Evolutionary conservation across 306 rosid genomes (phyloP).

Genomic region (Lathyrus oleraceus): DNA sequence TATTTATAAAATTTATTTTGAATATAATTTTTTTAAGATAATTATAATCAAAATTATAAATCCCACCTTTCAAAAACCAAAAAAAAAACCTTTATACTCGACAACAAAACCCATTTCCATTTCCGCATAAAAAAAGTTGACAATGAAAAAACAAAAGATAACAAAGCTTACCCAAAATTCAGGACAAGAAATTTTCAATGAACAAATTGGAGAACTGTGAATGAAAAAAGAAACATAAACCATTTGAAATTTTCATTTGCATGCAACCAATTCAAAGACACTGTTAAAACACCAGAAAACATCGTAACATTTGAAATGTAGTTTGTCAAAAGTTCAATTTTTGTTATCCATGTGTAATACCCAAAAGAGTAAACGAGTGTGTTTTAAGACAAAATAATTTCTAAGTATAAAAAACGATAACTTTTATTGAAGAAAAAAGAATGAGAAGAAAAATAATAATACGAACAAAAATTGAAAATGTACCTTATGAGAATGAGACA

Average conservation of each 20-base stretch:
- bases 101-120: slow-evolving; percentile 18
- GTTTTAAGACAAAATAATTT: slow-evolving; percentile 14
- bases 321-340: slow-evolving; percentile 7
- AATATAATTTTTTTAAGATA: no score
- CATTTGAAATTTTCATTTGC: slow-evolving; percentile 52
- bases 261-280: slow-evolving; percentile 50
- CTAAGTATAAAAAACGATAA: background rate
- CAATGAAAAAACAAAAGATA: background rate
- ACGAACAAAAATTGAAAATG: slow-evolving; percentile 2
- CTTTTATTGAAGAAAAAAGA: background rate
- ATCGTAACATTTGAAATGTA: slow-evolving; percentile 22
- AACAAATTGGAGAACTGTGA: no score
- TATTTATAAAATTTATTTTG: no score
- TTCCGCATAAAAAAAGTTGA: background rate
- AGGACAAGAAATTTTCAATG: background rate
- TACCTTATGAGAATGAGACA: slow-evolving; percentile 31
- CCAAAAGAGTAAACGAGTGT: slow-evolving; percentile 14
- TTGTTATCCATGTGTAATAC: background rate
- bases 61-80: slow-evolving; percentile 25
- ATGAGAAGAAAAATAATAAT: background rate
- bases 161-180: slow-evolving; percentile 17
- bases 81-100: background rate
- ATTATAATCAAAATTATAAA: no score
- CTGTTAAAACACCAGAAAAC: slow-evolving; percentile 13
- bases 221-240: slow-evolving; percentile 20